Evolutionary conservation across 192 early-diverging fungal species (phyloP), one percentile per base, ranked within the genome.

Genomic region (Blastocladiella britannica): DNA sequence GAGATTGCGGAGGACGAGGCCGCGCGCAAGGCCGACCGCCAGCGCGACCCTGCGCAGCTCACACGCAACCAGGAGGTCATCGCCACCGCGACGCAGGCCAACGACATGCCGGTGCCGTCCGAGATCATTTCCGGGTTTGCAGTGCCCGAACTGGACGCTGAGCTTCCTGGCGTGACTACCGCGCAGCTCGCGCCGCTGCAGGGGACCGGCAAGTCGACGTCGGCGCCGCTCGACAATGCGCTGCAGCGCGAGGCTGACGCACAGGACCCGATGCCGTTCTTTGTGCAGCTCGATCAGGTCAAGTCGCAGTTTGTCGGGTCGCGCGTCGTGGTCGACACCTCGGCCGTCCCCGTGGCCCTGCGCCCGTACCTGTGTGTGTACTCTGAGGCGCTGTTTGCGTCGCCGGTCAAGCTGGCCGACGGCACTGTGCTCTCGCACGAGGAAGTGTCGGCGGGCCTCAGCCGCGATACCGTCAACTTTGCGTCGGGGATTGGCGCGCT

Each of bases 291-390:
- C 25, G 61, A 55, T 72, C 74, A 76, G 58, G 70, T 77, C 54
- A 68, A 73, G 12, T 80, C 78, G 0, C 58, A 67, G 27, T 80
- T 80, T 56, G 55, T 75, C 23, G 69, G 72, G 24, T n/a, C 73
- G 4, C 66, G 69, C 5, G 58, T 77, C 22, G 70, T 65, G 47
- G 64, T 80, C 47, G 65, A 61, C 25, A 68, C 73, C 2, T 61
- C 71, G 1, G 59, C 62, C 2, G 55, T 80, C 29, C 73, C 73
- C 18, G 52, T 66, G 24, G 60, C 65, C 25, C 59, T 77, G 9
- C 65, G 76, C 1, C 71, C 71, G 15, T 77, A 76, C 56, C 56
- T 70, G n/a, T 58, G 67, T n/a, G 59, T 80, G 2, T 80, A 71
- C 53, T 66, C 77, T 52, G 70, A 70, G 1, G 66, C 78, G 7